Conservation (phyloP, 495 filamentous ascomycete genomes). For the Parmelia sp. region DNA sequence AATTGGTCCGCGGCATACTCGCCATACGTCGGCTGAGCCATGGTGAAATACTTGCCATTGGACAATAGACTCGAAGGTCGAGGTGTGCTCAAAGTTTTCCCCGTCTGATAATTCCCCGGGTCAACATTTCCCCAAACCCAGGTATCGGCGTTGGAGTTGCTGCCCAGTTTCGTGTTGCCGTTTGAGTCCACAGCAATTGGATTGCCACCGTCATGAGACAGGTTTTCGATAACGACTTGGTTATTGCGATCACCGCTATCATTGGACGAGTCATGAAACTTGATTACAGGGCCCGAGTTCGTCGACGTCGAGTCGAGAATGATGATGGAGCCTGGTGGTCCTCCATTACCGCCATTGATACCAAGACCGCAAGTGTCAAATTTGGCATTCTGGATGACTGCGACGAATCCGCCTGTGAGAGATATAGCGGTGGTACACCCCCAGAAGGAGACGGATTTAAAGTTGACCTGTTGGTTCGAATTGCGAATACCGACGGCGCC, state of each 20-base stretch:
- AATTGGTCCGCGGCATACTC: constrained; percentile 35
- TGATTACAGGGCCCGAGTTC: constrained; percentile 46
- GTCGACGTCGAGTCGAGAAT: constrained; percentile 40
- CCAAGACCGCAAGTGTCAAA: constrained; percentile 34
- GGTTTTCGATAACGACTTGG: constrained; percentile 38
- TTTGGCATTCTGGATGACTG: constrained; percentile 35
- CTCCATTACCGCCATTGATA: constrained; percentile 30
- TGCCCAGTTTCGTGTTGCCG: constrained; percentile 41
- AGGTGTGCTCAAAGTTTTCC: constrained; percentile 34
- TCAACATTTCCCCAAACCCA: constrained; percentile 39
- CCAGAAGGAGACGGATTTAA: constrained; percentile 44
- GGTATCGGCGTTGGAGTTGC: constrained; percentile 39
- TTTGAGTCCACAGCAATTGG: constrained; percentile 33
- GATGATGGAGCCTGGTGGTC: constrained; percentile 44
- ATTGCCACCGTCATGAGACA: constrained; percentile 27
- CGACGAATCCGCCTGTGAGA: constrained; percentile 38
- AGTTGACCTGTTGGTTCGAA: constrained; percentile 48
- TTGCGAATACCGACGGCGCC: constrained; percentile 44
- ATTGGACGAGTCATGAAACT: constrained; percentile 39
- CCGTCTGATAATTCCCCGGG: constrained; percentile 32
- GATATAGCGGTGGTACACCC: constrained; percentile 36
- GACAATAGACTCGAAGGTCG: constrained; percentile 36
- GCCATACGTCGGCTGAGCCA: constrained; percentile 50
- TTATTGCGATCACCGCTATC: constrained; percentile 33
- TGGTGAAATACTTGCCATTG: constrained; percentile 43